Evolutionary conservation across 1,139 yeast species (phyloP), one percentile per base, ranked within the genome.

Genomic region (Entelexis paramagnoliae): DNA sequence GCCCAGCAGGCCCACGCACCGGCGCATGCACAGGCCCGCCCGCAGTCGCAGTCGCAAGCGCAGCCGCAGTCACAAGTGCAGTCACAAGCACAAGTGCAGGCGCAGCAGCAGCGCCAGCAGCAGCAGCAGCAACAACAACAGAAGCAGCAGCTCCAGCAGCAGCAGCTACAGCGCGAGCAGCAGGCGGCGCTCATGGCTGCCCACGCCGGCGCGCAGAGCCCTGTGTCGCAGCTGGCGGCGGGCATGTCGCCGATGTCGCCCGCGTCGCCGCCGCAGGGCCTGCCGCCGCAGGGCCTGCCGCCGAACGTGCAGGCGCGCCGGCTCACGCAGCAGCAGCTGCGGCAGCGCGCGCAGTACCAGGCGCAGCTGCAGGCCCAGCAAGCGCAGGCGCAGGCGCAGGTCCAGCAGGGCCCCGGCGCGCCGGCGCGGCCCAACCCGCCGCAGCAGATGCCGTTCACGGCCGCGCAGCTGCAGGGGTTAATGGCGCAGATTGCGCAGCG

Each of bases 331-430:
- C 41, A 45, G 20, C 51, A 35, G 63, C 72, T 69, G 55, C 68
- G 64, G 61, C 64, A 65, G 53, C 57, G 55, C 48, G 63, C 59
- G 47, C 63, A 61, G 39, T 28, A 28, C 35, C 22, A 16, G 39
- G 29, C 14, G 24, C 22, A 20, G 26, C 38, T n/a, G 38, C 38
- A 34, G 22, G 38, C 20, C 38, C 38, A 11, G 17, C 47, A 26
- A n/a, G n/a, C n/a, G n/a, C n/a, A n/a, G 28, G 17, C 30, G 38
- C 48, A 34, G 22, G 30, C 30, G 16, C 38, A 10, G 38, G 22
- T 19, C 11, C 11, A 19, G n/a, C 22, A 11, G 14, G 14, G 19
- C 10, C 46, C 43, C 8, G 32, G 41, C 11, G 29, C 48, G 20
- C 48, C 33, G 29, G 38, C 14, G 16, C 14, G 14, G 1, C 63